phyloP scores from a whole-genome alignment of 352 stramenopile species.

The Pythium pyrilobum region DNA sequence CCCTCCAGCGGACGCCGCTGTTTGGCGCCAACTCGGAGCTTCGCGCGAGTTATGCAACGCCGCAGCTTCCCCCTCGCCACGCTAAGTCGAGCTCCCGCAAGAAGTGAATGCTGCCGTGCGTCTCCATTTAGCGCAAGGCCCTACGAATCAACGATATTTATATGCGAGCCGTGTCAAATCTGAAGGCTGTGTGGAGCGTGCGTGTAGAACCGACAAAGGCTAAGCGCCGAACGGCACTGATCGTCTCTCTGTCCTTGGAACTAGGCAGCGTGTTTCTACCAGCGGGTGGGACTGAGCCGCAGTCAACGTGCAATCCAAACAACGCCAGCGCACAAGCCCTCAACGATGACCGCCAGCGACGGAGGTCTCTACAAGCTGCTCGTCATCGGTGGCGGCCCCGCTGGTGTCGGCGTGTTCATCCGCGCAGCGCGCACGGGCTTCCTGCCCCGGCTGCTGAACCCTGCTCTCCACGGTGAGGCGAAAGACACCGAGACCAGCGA shows the following conservation, averaged over 20 bases:
- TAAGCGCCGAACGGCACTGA: no score
- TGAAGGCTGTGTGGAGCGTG: no score
- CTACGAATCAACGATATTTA: conserved; percentile 3
- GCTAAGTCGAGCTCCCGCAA: conserved; percentile 19
- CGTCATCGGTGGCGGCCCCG: conserved; percentile 60
- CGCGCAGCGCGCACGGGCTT: conserved; percentile 60
- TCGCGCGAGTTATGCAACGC: conserved; percentile 73
- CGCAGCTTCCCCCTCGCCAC: conserved; percentile 28
- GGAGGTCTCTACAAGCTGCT: conserved; percentile 63
- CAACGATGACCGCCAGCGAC: conserved; percentile 10
- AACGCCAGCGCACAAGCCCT: background rate
- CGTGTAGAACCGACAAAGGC: no score
- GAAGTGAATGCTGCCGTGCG: background rate
- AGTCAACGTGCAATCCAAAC: background rate
- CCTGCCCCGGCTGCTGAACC: conserved; percentile 44
- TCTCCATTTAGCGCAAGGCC: conserved; percentile 3
- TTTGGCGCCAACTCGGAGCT: conserved; percentile 63
- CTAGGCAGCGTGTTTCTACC: background rate
- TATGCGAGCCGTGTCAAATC: background rate
- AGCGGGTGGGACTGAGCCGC: background rate
- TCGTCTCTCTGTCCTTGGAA: no score
- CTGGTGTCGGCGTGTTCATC: conserved; percentile 74
- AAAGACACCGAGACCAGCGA: conserved; percentile 35
- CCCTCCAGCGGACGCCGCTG: conserved; percentile 36
- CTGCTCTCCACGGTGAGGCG: conserved; percentile 30